Conservation (phyloP, 805 yeast species). For the Sugiyamaella lignohabitans region DNA sequence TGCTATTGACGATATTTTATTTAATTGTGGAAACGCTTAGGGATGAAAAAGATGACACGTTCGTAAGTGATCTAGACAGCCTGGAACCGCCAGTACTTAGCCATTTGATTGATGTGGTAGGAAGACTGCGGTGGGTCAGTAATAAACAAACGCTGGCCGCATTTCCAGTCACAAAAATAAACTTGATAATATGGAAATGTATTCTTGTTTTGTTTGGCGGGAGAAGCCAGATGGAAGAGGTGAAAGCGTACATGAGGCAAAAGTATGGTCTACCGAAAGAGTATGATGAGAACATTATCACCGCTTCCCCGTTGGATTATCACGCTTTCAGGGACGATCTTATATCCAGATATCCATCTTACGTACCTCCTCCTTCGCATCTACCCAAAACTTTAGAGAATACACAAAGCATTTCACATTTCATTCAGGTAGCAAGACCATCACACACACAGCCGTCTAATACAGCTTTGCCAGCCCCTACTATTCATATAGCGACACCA, state of each 20-base stretch:
- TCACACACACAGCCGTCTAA: slow-evolving; percentile 38
- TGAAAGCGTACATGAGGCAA: slow-evolving; percentile 43
- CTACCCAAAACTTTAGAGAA: slow-evolving; percentile 43
- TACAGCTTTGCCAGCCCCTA: slow-evolving; percentile 45
- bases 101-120: slow-evolving; percentile 45
- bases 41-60: slow-evolving; percentile 8
- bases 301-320: slow-evolving; percentile 80
- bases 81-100: slow-evolving; percentile 37
- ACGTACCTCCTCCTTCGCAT: slow-evolving; percentile 44
- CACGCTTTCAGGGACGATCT: slow-evolving; percentile 72
- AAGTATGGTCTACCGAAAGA: slow-evolving; percentile 35
- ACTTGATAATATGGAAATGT: slow-evolving; percentile 48
- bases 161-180: slow-evolving; percentile 40
- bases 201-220: slow-evolving; percentile 57
- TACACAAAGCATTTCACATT: slow-evolving; percentile 52
- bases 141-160: background rate
- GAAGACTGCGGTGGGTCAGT: slow-evolving; percentile 56
- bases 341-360: slow-evolving; percentile 68
- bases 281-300: slow-evolving; percentile 26
- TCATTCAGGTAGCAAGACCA: slow-evolving; percentile 53
- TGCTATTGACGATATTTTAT: slow-evolving; percentile 24
- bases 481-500: slow-evolving; percentile 76
- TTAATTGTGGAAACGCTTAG: slow-evolving; percentile 17
- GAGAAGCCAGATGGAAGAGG: slow-evolving; percentile 32
- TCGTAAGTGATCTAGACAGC: slow-evolving; percentile 16